Evolutionary conservation across 352 stramenopile genomes (phyloP).

Genomic region (Peronospora belbahrii): DNA sequence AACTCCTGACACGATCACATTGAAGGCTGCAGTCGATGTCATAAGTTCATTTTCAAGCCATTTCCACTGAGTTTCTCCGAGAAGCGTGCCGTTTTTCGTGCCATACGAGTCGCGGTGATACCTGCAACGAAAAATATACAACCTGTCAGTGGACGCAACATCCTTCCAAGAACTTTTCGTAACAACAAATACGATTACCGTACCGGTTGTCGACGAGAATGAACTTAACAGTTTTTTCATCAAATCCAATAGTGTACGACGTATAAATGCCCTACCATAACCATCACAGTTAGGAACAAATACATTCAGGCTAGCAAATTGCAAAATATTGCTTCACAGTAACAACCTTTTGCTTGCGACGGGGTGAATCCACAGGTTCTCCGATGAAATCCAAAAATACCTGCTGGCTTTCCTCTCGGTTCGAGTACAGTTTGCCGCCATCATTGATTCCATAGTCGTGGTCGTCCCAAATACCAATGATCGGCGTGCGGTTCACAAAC

Average conservation of each 20-base stretch:
- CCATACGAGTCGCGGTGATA: conserved; percentile 79
- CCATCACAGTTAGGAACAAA: neutral
- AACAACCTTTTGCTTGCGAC: conserved; percentile 61
- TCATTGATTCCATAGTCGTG: conserved; percentile 90
- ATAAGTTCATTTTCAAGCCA: conserved; percentile 82
- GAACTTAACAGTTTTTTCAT: conserved; percentile 75
- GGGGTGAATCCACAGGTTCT: conserved; percentile 61
- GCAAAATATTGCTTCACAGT: too few relatives aligned
- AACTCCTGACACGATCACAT: conserved; percentile 90
- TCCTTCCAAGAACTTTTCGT: neutral
- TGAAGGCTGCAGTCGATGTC: conserved; percentile 80
- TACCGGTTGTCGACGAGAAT: conserved; percentile 81
- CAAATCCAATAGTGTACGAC: conserved; percentile 61
- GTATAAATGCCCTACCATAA: conserved; percentile 68
- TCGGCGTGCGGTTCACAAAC: conserved; percentile 53
- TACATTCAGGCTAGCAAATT: neutral
- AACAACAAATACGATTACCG: neutral
- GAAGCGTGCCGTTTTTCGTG: conserved; percentile 51
- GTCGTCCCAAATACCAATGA: conserved; percentile 87
- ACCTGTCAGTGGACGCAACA: neutral
- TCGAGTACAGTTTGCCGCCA: conserved; percentile 60
- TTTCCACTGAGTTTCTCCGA: conserved; percentile 72
- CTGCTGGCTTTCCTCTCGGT: conserved; percentile 73
- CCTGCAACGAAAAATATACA: conserved; percentile 11
- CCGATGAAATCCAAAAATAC: conserved; percentile 83